phyloP scores from a whole-genome alignment of 208 protist genomes.

The Trypanosoma platydactyli region DNA sequence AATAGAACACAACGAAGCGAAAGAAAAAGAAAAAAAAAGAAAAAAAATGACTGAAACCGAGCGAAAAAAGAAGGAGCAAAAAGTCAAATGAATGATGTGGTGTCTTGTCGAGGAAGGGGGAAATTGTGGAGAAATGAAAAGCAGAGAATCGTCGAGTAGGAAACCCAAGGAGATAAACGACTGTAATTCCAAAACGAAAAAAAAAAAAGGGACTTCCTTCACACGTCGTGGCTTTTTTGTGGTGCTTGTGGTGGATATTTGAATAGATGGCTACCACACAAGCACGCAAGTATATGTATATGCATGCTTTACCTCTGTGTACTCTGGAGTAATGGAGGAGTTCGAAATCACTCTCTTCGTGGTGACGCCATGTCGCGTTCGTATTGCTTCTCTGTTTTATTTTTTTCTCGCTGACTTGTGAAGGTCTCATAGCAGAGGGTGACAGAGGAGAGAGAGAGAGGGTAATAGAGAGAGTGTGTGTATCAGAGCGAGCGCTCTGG shows the following conservation, averaged over 20 bases:
- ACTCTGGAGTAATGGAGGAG: no score
- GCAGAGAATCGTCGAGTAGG: no score
- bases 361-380: neutral
- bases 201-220: conserved; percentile 1
- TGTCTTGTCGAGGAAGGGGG: neutral
- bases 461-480: no score
- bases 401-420: conserved; percentile 3
- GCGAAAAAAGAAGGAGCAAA: conserved; percentile 10
- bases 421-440: no score
- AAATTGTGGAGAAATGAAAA: neutral
- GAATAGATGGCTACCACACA: neutral
- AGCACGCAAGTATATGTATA: neutral
- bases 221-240: no score
- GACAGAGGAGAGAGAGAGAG: no score
- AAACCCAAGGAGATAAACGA: no score
- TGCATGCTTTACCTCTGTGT: no score
- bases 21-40: neutral
- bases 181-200: neutral
- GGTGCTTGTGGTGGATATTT: no score
- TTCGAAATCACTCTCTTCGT: neutral
- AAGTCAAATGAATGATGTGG: neutral
- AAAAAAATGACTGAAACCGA: conserved; percentile 1
- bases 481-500: no score
- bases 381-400: neutral
- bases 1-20: neutral